Evolutionary conservation across 169 alveolate genomes (phyloP).

Genomic region (Hepatocystis sp.): DNA sequence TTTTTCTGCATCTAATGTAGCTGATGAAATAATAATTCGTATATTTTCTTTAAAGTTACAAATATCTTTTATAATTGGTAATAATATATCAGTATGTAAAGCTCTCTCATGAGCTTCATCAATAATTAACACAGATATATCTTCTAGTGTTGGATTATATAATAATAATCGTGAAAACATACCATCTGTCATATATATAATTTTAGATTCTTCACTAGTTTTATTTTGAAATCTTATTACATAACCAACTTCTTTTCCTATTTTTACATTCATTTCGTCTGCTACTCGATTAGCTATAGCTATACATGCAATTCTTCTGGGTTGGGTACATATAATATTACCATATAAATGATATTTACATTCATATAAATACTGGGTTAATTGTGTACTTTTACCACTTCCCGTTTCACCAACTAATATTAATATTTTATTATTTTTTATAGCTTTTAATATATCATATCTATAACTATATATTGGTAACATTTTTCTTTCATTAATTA

Average conservation of each 20-base stretch:
- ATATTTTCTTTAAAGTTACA: constrained; percentile 89
- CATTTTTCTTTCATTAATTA: constrained; percentile 83
- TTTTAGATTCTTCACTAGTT: constrained; percentile 94
- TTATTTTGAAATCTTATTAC: constrained; percentile 98
- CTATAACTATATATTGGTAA: constrained; percentile 96
- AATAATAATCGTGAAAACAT: constrained; percentile 98
- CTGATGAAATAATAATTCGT: constrained; percentile 93
- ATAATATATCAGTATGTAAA: constrained; percentile 98
- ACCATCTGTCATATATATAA: constrained; percentile 99
- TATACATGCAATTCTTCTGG: constrained; percentile 99
- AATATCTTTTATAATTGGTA: constrained; percentile 97
- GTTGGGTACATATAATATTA: constrained; percentile 99
- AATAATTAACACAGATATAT: constrained; percentile 95
- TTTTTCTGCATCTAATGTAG: constrained; percentile 99
- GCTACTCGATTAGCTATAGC: constrained; percentile 99
- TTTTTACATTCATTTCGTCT: constrained; percentile 96
- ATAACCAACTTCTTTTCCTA: constrained; percentile 98
- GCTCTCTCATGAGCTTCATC: constrained; percentile 99
- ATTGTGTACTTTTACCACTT: constrained; percentile 99
- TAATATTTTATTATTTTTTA: constrained; percentile 93
- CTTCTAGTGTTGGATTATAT: constrained; percentile 95
- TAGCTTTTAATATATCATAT: constrained; percentile 93
- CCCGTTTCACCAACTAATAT: constrained; percentile 99
- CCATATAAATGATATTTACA: constrained; percentile 97
- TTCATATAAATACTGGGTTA: constrained; percentile 98